Base-by-base conservation (phyloP, 306 rosid genomes). In the Castanea mollissima region DNA sequence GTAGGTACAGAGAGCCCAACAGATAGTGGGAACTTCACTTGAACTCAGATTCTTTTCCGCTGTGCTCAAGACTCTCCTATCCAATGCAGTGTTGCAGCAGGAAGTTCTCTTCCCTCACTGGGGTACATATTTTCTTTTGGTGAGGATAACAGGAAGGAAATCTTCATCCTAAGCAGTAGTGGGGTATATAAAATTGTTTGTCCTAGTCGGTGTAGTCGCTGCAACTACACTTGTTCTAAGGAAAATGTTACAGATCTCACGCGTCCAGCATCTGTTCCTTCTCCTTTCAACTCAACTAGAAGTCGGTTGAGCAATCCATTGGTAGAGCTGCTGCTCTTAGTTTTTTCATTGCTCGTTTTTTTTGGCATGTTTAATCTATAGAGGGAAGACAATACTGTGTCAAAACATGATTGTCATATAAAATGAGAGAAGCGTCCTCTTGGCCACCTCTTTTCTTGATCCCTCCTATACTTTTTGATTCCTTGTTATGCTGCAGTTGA, bases 11-110 rank as follows among this genome's bases (percentile, higher is more conserved):
- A 86, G 71, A 78, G 13, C 64, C 89, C 89, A 3, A 27, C 20
- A 69, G 72, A 49, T 21, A 86, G 87, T 41, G 85, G 89, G 20
- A 86, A 77, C 57, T 86, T 86, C 71, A 77, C 55, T 0, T 80
- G 46, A 9, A 46, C 63, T 32, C 41, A 27, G 57, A 41, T 83
- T 29, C 58, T 72, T 0, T 5, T 74, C 13, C 20, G 76, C 5
- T 86, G 87, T 51, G 87, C 85, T 1, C 20, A 5, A 54, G 85
- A 86, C 68, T 80, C 87, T 70, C 89, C 89, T 4, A 76, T 86
- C 44, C 76, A 15, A 13, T 86, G 87, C 74, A 74, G 76, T 38
- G 44, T 75, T 7, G 78, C 60, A 19, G 56, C 57, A 20, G 81
- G 71, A 76, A 80, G 77, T 69, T 73, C 85, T 10, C 35, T 80